Percentiles rank a stretch among this genome's conserved stretches.
These are phyloP conservation scores for Alternaria novae-zelandiae DNA, from an alignment of 2,329 filamentous ascomycete species.

Conservation along the genomic window DNA sequence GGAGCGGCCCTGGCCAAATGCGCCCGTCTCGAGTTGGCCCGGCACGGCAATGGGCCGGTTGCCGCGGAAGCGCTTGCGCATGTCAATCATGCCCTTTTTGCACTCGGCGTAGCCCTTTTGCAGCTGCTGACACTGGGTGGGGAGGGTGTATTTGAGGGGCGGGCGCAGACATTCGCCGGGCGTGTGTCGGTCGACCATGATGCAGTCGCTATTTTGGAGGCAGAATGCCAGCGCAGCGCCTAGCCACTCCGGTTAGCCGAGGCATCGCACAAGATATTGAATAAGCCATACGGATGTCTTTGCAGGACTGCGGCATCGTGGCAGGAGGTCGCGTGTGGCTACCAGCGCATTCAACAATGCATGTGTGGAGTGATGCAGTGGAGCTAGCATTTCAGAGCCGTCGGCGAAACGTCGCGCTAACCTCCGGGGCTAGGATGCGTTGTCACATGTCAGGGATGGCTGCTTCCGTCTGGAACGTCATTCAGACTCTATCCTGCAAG, in stretches of 20 bases:
- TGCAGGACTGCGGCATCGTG: constrained; percentile 90
- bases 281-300: constrained; percentile 82
- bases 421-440: constrained; percentile 11
- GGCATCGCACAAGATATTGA: not conserved
- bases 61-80: constrained; percentile 97
- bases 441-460: constrained; percentile 29
- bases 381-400: constrained; percentile 1
- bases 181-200: constrained; percentile 87
- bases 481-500: constrained; percentile 7
- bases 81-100: constrained; percentile 95
- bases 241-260: constrained; percentile 49
- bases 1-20: constrained; percentile 35
- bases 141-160: constrained; percentile 81
- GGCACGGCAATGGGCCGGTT: constrained; percentile 75
- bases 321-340: constrained; percentile 2
- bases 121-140: constrained; percentile 87
- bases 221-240: constrained; percentile 92
- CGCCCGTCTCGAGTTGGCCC: constrained; percentile 42
- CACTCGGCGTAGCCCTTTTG: constrained; percentile 91
- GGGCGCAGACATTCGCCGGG: constrained; percentile 87
- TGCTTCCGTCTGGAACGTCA: constrained; percentile 10
- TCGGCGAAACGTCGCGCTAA: constrained; percentile 6
- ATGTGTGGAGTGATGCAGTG: constrained; percentile 10
- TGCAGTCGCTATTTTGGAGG: constrained; percentile 94
- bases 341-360: constrained; percentile 1